Evolutionary conservation across 768 basidiomycete genomes (phyloP).

Genomic region (Trametes meyenii): DNA sequence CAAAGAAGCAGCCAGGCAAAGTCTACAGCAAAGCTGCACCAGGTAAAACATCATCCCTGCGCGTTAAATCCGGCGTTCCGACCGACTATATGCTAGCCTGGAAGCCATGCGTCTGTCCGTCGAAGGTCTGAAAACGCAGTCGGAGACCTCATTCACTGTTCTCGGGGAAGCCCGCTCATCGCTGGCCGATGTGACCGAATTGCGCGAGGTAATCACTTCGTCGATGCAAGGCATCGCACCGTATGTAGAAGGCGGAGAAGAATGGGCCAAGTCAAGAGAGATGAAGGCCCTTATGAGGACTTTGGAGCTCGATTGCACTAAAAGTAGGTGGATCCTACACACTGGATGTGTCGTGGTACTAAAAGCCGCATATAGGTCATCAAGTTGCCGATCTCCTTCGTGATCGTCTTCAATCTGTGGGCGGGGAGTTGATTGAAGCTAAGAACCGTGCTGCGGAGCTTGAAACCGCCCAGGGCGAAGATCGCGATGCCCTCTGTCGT

Average conservation of each 20-base stretch:
- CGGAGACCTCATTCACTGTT: constrained; percentile 25
- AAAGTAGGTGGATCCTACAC: constrained; percentile 18
- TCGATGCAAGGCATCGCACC: constrained; percentile 27
- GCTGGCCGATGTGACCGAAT: constrained; percentile 27
- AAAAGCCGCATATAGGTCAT: constrained; percentile 37
- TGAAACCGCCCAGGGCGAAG: constrained; percentile 34
- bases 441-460: constrained; percentile 43
- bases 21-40: constrained; percentile 27
- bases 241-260: constrained; percentile 25
- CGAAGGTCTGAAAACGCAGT: constrained; percentile 29
- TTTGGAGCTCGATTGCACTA: constrained; percentile 27
- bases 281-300: constrained; percentile 21
- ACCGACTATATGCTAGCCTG: constrained; percentile 24
- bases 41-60: constrained; percentile 16
- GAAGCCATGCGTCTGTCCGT: constrained; percentile 21
- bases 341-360: neutral
- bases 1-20: constrained; percentile 30
- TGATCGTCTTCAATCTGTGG: constrained; percentile 46
- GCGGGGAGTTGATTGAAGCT: constrained; percentile 46
- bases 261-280: constrained; percentile 18
- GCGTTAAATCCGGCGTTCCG: neutral
- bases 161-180: constrained; percentile 25
- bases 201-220: constrained; percentile 20
- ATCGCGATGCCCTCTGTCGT: constrained; percentile 17
- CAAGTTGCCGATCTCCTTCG: constrained; percentile 53